Evolutionary conservation across 352 stramenopile genomes (phyloP), one percentile per base, ranked within the genome.

Genomic region (Thraustochytrium sp.): DNA sequence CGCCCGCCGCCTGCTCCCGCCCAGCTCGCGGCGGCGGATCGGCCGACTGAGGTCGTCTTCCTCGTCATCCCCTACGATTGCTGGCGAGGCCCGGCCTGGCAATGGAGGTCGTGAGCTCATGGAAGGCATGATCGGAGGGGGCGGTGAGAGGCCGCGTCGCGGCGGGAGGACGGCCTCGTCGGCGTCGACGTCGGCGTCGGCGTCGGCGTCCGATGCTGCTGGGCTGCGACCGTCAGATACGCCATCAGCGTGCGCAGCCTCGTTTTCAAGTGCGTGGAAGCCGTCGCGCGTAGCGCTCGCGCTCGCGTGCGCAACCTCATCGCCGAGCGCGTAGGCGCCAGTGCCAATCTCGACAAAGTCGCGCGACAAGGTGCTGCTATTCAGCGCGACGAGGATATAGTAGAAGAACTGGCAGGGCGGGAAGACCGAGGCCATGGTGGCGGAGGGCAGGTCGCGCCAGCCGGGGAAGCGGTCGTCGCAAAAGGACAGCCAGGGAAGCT

Each of bases 361-460:
- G 1, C 34, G 26, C 13, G 76, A 42, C 26, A 80, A n/a, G n/a
- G 68, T 80, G 23, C 5, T 1, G 29, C 44, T 16, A 36, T 80
- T 80, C 5, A 63, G 26, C 37, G 46, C 40, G 29, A 80, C 46
- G 21, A 80, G 51, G 44, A 80, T 46, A 51, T 80, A 80, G 49
- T 80, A 80, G 53, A 80, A 80, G 44, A 80, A 51, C 49, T 64
- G 31, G 26, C 68, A 80, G 18, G 68, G 68, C n/a, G 48, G 26
- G 48, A 80, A 48, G 4, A 80, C 5, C 4, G 26, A 42, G 29
- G 44, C 46, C 48, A 80, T 80, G 48, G n/a, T 46, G 8, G 40
- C 46, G 23, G 23, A 9, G 3, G 48, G 44, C 3, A 55, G n/a
- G 42, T 53, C 42, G 8, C 53, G 16, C 68, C 68, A 80, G 0